A percentile compares a stretch with the other conserved stretches of the same genome.
These are phyloP conservation scores for Pyrus communis DNA, from an alignment of 306 rosid genomes.

Conservation along the genomic window DNA sequence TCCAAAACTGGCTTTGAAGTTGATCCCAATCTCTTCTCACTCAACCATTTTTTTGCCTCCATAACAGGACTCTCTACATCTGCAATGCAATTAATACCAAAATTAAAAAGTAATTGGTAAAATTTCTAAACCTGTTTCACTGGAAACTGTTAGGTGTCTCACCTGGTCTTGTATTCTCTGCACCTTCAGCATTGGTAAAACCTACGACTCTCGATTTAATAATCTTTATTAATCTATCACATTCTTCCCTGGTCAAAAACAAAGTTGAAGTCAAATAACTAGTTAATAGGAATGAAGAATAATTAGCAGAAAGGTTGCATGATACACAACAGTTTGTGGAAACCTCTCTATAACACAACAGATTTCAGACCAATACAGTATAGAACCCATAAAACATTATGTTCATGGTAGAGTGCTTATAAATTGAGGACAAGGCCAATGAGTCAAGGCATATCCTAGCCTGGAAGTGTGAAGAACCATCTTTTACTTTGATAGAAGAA, in stretches of 20 bases:
- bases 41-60: conserved; percentile 87
- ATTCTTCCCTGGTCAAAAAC: conserved; percentile 77
- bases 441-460: neutral
- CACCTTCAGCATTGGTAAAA: conserved; percentile 30
- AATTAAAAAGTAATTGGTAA: neutral
- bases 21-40: conserved; percentile 59
- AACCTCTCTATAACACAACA: neutral
- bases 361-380: neutral
- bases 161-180: conserved; percentile 31
- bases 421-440: neutral
- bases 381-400: neutral
- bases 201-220: conserved; percentile 76
- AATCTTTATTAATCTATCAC: conserved; percentile 52
- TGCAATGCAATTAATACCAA: conserved; percentile 22
- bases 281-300: conserved; percentile 6
- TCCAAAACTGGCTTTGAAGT: conserved; percentile 45
- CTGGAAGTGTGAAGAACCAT: neutral
- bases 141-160: conserved; percentile 35
- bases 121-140: conserved; percentile 10
- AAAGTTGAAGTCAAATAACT: conserved; percentile 11
- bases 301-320: neutral
- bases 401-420: neutral
- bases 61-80: conserved; percentile 52
- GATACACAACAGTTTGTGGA: neutral
- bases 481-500: neutral